phyloP scores from a whole-genome alignment of 495 filamentous ascomycete genomes.

The Beverwykella pulmonaria region DNA sequence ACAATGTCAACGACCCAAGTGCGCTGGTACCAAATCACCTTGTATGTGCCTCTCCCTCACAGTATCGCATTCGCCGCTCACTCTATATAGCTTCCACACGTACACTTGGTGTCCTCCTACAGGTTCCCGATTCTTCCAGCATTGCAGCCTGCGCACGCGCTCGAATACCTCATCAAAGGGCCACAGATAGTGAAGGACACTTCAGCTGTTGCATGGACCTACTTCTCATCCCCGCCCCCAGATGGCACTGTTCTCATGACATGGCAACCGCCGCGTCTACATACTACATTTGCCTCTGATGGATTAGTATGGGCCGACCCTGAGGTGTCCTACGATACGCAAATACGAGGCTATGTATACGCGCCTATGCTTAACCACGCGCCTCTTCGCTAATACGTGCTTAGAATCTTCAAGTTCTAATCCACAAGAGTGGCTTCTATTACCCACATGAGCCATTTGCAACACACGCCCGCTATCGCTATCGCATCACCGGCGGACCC shows the following conservation, averaged over 20 bases:
- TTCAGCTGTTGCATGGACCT: conserved; percentile 87
- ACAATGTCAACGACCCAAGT: conserved; percentile 20
- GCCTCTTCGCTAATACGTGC: conserved; percentile 5
- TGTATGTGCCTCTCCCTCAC: background rate
- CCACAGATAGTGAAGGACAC: conserved; percentile 74
- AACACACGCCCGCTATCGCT: conserved; percentile 75
- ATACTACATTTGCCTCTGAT: conserved; percentile 76
- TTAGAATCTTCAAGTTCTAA: conserved; percentile 78
- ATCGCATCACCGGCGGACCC: conserved; percentile 71
- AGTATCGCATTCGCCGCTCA: conserved; percentile 30
- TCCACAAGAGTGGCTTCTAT: conserved; percentile 76
- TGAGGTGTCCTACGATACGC: conserved; percentile 70
- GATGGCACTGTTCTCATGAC: conserved; percentile 81
- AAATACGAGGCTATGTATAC: conserved; percentile 77
- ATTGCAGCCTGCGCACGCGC: conserved; percentile 68
- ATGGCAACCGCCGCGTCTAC: conserved; percentile 75
- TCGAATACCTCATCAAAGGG: conserved; percentile 76
- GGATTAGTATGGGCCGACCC: conserved; percentile 86
- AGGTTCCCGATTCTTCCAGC: conserved; percentile 68
- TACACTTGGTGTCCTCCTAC: conserved; percentile 79
- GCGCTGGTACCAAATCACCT: conserved; percentile 8
- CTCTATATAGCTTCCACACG: conserved; percentile 69
- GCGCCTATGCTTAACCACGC: background rate
- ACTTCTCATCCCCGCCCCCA: conserved; percentile 70
- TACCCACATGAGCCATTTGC: conserved; percentile 67